Conservation (phyloP, 257 asterid genomes). For the Solanum sitiens region DNA sequence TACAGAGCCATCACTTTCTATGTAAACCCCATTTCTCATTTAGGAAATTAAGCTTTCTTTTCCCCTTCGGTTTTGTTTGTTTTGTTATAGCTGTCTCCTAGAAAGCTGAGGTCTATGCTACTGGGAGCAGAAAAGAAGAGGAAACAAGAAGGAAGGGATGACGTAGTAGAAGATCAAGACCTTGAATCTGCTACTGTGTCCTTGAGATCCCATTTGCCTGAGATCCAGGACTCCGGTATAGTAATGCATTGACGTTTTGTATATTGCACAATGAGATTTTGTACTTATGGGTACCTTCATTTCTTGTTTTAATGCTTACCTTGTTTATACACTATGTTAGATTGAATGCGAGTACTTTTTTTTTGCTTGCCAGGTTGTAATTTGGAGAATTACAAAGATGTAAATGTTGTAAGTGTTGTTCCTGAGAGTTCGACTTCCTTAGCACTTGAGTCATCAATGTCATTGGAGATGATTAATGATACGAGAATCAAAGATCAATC, state of each 20-base stretch:
- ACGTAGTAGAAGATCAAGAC: conserved; percentile 15
- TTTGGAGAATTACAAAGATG: conserved; percentile 26
- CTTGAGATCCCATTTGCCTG: conserved; percentile 21
- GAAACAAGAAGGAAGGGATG: not conserved
- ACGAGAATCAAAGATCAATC: conserved; percentile 19
- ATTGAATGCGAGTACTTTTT: not conserved
- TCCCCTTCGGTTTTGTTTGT: not conserved
- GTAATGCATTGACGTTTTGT: not conserved
- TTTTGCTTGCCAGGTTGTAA: not conserved
- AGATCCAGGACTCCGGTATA: conserved; percentile 24
- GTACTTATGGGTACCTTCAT: not conserved
- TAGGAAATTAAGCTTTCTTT: not conserved
- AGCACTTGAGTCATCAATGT: not conserved
- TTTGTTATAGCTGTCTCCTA: conserved; percentile 20
- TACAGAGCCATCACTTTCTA: not conserved
- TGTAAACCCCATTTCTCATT: not conserved
- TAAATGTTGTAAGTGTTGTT: conserved; percentile 23
- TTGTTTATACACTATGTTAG: not conserved
- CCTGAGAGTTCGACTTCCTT: conserved; percentile 11
- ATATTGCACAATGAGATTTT: not conserved
- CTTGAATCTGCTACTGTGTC: conserved; percentile 15
- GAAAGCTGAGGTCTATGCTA: conserved; percentile 19
- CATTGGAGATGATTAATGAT: conserved; percentile 11
- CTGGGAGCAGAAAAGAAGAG: conserved; percentile 13
- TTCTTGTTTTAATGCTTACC: not conserved